Base-by-base conservation (phyloP, 345 rosid genomes). In the Viola odorata region DNA sequence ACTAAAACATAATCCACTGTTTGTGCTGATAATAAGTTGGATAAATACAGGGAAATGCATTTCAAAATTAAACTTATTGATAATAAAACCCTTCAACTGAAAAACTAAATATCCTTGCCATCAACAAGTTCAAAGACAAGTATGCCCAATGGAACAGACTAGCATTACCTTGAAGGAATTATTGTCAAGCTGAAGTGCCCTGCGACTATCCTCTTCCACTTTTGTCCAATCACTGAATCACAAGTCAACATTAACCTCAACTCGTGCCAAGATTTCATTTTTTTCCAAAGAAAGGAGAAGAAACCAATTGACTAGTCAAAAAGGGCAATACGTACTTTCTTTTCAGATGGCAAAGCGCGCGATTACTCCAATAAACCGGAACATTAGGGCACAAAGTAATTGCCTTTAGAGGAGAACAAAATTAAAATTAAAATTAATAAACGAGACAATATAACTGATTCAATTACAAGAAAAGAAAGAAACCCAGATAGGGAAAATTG, bases 361-460 rank as follows among this genome's bases (percentile, higher is more conserved):
- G 96, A 75, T 92, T 92, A 1, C 96, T 89, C 95, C 87, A 89
- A 74, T 89, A 89, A 8, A 88, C 73, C 49, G 96, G 81, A 60
- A 89, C 88, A 41, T 83, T 78, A 50, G 97, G 99, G 79, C 95
- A 85, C 53, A 92, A 66, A 0, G 96, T 71, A 36, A 89, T 89
- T 55, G 99, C 99, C 99, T 92, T 40, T 7, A n/a, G 50, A 66
- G 9, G 45, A 32, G 16, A 6, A 12, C 12, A 8, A 42, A 3
- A 51, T 38, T 45, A 37, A 42, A 3, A 51, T 38, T 45, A 37
- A 1, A 48, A 47, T 41, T 17, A 0, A 11, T 3, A 8, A 40
- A 64, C n/a, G 38, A 14, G 45, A 40, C 8, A 40, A 56, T 23
- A 39, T n/a, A 9, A 32, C 41, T 13, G 0, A 51, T 13, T 41